Evolutionary conservation across 352 stramenopile genomes (phyloP), one percentile per base, ranked within the genome.

Genomic region (Pythium folliculosum): DNA sequence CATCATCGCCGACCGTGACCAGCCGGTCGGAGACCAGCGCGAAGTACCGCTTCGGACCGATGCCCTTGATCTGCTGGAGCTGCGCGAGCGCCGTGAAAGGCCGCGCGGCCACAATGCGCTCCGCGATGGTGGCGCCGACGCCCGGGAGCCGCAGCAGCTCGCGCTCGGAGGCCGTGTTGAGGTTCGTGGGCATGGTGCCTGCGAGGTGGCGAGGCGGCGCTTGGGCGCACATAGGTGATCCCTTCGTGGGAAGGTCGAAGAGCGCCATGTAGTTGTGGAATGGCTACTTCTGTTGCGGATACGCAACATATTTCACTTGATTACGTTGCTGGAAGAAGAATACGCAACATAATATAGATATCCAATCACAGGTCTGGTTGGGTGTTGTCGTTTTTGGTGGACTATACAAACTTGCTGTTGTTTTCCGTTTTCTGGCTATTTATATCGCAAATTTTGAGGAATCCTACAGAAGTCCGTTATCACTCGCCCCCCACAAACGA

Each of bases 131-230:
- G 12, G 60, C 51, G 1, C 82, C 82, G 8, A 92, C 63, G 50
- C 80, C 79, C 0, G 79, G 77, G 5, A 91, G 67, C 10, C 50
- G 35, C 40, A 75, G 58, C 13, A 92, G 69, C 37, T 86, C 68
- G 1, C 30, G 38, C 17, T 55, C 21, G 14, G 75, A 74, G 53
- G 77, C 73, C 0, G 27, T 69, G 68, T 86, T 82, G 16, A 82
- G 38, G 65, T 86, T 66, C 35, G 78, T 66, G 14, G 32, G 3
- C 53, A 67, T 72, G 13, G 14, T 13, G 27, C 27, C 27, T 32
- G 2, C 27, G 5, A 32, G 3, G 27, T 5, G 27, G 35, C 35
- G 35, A 40, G 37, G 40, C 40, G 40, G 40, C 14, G 40, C 40
- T 47, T 47, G 12, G 40, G 40, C 27, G 27, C 5, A 43, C 3